Evolutionary conservation across 345 rosid species (phyloP).

Genomic region (Camelina hispida): DNA sequence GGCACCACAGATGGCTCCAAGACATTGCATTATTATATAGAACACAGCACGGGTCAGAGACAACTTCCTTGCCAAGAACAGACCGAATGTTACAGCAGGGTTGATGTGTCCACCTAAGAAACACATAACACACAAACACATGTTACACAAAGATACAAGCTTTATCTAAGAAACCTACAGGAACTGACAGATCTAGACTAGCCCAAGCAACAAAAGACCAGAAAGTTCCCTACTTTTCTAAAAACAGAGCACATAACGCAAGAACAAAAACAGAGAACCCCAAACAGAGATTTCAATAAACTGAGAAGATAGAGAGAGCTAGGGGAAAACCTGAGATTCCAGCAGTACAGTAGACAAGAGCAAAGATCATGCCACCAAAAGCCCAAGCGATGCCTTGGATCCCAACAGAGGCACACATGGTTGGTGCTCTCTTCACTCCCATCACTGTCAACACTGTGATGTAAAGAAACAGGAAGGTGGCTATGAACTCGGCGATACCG

Average conservation of each 20-base stretch:
- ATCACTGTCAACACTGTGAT: constrained; percentile 49
- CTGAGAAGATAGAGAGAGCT: no score
- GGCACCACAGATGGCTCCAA: constrained; percentile 54
- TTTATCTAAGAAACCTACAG: background rate
- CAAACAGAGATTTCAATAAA: no score
- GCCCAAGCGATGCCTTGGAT: constrained; percentile 57
- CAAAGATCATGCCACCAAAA: constrained; percentile 58
- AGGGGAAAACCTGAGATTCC: constrained; percentile 42
- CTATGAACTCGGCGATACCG: constrained; percentile 51
- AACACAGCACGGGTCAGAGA: constrained; percentile 45
- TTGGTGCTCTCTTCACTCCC: constrained; percentile 47
- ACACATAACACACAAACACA: background rate
- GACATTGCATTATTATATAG: constrained; percentile 50
- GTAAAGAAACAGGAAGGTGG: constrained; percentile 51
- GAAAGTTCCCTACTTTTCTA: background rate
- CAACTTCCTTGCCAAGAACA: constrained; percentile 44
- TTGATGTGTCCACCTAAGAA: constrained; percentile 56
- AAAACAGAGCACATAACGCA: no score
- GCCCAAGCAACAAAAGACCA: background rate
- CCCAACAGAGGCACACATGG: constrained; percentile 51
- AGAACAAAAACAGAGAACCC: background rate
- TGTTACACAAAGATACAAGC: background rate
- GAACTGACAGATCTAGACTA: background rate
- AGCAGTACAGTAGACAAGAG: constrained; percentile 56
- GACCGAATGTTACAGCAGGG: constrained; percentile 50